Evolutionary conservation across 2,329 filamentous ascomycete species (phyloP).

Genomic region (Pestalotiopsis sp.): DNA sequence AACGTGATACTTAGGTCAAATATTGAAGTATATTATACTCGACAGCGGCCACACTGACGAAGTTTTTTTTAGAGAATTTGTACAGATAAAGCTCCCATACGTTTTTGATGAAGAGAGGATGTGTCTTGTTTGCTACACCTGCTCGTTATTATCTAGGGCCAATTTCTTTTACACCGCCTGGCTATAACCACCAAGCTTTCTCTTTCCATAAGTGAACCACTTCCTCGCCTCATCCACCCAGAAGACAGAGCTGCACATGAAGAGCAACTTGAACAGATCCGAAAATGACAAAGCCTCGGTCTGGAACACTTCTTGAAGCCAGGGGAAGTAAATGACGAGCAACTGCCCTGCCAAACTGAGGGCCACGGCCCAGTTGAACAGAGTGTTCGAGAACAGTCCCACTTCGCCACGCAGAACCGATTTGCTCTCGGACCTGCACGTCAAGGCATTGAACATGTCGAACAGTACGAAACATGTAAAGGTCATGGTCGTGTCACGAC

Average conservation of each 20-base stretch:
- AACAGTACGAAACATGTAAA: slow-evolving; percentile 99
- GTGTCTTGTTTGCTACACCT: not conserved
- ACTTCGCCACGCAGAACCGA: slow-evolving; percentile 86
- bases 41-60: not conserved
- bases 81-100: slow-evolving; percentile 9
- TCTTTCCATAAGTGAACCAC: slow-evolving; percentile 66
- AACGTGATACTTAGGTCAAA: not conserved
- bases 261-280: slow-evolving; percentile 74
- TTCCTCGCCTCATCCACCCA: slow-evolving; percentile 94
- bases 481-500: slow-evolving; percentile 97
- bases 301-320: slow-evolving; percentile 92
- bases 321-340: slow-evolving; percentile 92
- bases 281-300: slow-evolving; percentile 79
- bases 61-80: not conserved
- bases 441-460: slow-evolving; percentile 98
- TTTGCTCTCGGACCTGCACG: slow-evolving; percentile 89
- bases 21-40: not conserved
- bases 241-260: slow-evolving; percentile 86
- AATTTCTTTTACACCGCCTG: slow-evolving; percentile 56
- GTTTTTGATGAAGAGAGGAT: not conserved
- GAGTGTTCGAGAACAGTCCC: slow-evolving; percentile 79
- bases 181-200: slow-evolving; percentile 65
- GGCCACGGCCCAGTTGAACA: slow-evolving; percentile 96
- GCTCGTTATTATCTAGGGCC: not conserved
- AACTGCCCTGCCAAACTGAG: slow-evolving; percentile 84